These are phyloP conservation scores for Eragrostis curvula DNA, from an alignment of 176 grass and related monocot genomes.

Conservation along the genomic window DNA sequence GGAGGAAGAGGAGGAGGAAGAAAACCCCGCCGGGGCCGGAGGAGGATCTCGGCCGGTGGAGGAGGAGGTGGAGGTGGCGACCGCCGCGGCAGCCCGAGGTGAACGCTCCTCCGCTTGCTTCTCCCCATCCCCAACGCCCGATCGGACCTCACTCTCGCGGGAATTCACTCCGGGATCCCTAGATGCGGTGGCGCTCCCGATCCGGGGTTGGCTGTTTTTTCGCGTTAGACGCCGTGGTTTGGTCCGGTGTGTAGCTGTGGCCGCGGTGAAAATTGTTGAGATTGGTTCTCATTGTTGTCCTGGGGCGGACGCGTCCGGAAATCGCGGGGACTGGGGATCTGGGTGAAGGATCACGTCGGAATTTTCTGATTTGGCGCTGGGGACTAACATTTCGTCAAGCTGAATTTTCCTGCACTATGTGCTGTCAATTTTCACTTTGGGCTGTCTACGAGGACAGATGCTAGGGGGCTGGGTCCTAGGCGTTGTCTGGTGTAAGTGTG, in stretches of 20 bases:
- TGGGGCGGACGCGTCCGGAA: background rate
- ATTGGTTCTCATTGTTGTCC: slow-evolving; percentile 14
- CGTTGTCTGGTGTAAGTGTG: slow-evolving; percentile 16
- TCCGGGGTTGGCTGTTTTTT: background rate
- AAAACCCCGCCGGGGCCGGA: slow-evolving; percentile 12
- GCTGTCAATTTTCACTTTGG: background rate
- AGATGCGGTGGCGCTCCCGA: slow-evolving; percentile 17
- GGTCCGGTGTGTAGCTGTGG: background rate
- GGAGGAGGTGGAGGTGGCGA: slow-evolving; percentile 28
- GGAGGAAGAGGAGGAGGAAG: slow-evolving; percentile 22
- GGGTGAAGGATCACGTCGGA: background rate
- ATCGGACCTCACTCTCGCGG: background rate
- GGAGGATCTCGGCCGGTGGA: slow-evolving; percentile 20
- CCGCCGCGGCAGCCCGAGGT: slow-evolving; percentile 19
- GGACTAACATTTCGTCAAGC: background rate
- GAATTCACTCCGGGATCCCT: slow-evolving; percentile 5
- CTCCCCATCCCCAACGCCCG: background rate
- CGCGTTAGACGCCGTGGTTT: slow-evolving; percentile 7
- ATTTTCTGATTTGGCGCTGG: background rate
- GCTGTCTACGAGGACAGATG: background rate
- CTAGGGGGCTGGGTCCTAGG: background rate
- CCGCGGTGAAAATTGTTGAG: background rate
- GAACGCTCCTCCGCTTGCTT: background rate
- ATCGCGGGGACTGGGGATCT: slow-evolving; percentile 28
- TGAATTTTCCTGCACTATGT: background rate